These are phyloP conservation scores for Schwanniomyces vanrijiae DNA, from an alignment of 805 yeast species.

Conservation along the genomic window DNA sequence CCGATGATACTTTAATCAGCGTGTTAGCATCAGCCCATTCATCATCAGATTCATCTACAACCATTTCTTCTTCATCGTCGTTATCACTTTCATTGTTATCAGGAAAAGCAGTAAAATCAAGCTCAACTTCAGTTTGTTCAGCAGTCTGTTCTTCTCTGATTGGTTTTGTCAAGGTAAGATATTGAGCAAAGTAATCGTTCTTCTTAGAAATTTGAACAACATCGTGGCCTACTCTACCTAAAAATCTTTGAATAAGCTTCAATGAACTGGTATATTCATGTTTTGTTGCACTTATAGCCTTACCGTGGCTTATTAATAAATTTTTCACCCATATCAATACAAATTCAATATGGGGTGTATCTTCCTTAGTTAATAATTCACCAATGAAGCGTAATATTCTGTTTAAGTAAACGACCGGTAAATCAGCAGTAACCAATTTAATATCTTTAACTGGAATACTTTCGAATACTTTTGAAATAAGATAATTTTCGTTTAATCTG, in stretches of 20 bases:
- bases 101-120: constrained; percentile 21
- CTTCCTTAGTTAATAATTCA: constrained; percentile 49
- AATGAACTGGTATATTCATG: constrained; percentile 62
- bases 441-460: constrained; percentile 70
- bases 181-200: constrained; percentile 55
- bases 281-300: constrained; percentile 61
- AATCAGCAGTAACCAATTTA: constrained; percentile 58
- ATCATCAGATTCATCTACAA: constrained; percentile 26
- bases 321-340: constrained; percentile 77
- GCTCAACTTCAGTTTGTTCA: constrained; percentile 18
- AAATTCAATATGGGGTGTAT: constrained; percentile 83
- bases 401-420: constrained; percentile 77
- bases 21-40: constrained; percentile 30
- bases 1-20: constrained; percentile 9
- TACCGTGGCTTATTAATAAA: constrained; percentile 73
- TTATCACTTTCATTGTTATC: constrained; percentile 16
- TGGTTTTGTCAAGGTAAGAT: constrained; percentile 37
- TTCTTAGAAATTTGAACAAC: constrained; percentile 54
- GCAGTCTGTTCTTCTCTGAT: constrained; percentile 13
- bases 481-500: constrained; percentile 77
- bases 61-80: constrained; percentile 30
- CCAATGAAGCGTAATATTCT: constrained; percentile 71
- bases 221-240: constrained; percentile 73
- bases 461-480: constrained; percentile 75
- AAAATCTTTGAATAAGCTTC: constrained; percentile 72